Base-by-base conservation (phyloP, 352 stramenopile genomes). In the Plasmopara halstedii region DNA sequence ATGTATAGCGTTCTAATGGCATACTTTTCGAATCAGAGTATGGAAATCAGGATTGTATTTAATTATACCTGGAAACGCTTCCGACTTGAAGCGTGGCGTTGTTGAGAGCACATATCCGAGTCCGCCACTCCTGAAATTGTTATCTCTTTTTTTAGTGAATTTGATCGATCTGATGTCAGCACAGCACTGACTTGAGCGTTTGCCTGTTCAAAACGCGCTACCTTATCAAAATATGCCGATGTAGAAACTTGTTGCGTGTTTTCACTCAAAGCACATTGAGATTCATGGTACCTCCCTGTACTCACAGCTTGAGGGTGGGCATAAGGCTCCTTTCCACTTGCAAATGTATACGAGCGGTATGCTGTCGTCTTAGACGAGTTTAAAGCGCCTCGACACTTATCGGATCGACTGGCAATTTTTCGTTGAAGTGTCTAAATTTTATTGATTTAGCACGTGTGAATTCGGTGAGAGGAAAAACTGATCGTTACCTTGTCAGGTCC, bases 261-360 rank as follows among this genome's bases (percentile, higher is more conserved):
- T 33, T 83, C 54, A 22, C 78, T 59, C 33, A 85, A 77, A 34
- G 67, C 59, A 26, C 68, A 68, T 14, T 70, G 73, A 61, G 79
- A 71, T 31, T 68, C 46, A 7, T 70, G 68, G 46, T 88, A 88
- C 1, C 66, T 83, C 10, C 73, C 76, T 17, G 73, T 68, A 2
- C 76, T 68, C 13, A 85, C 74, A 0, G 73, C 62, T 34, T 80
- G 56, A 5, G 70, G 70, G 31, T 82, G 62, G n/a, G 70, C 55
- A 23, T 81, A 88, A 4, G 73, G 73, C 42, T 88, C 76, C 26
- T 84, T 88, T 11, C 82, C 66, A 33, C 71, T 85, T 22, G 73
- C 70, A 46, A 85, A 88, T 2, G 66, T 83, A 4, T 68, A 85
- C 18, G 73, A 56, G 7, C 73, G 70, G 53, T 85, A 88, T 13